Percentiles rank a stretch among this genome's conserved stretches.
Evolutionary conservation across 495 filamentous ascomycete genomes (phyloP).

Genomic region (Penicillium bovifimosum): DNA sequence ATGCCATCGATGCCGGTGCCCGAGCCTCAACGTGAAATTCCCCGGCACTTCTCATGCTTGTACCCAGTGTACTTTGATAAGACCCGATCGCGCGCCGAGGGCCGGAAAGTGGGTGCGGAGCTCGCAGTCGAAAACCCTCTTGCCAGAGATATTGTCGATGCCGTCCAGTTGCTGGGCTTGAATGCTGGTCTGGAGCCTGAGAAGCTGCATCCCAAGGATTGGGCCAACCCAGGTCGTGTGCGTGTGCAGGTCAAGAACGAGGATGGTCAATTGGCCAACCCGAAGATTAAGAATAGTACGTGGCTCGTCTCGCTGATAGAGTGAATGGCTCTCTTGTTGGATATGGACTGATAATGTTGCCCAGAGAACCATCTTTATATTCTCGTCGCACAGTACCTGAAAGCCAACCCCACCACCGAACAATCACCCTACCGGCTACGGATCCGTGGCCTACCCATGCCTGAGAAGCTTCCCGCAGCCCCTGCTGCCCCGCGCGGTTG

Average conservation of each 20-base stretch:
- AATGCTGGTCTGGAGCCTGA: conserved; percentile 80
- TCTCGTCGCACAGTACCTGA: conserved; percentile 67
- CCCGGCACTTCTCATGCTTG: conserved; percentile 76
- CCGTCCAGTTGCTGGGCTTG: conserved; percentile 66
- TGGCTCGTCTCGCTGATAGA: conserved; percentile 3
- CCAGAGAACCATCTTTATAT: conserved; percentile 79
- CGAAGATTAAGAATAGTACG: conserved; percentile 71
- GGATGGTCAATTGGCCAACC: conserved; percentile 40
- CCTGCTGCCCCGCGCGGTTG: conserved; percentile 83
- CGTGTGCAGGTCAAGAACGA: conserved; percentile 65
- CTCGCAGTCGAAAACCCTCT: conserved; percentile 81
- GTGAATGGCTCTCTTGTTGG: background rate
- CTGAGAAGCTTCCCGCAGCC: conserved; percentile 57
- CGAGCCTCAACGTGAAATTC: conserved; percentile 48
- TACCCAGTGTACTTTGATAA: conserved; percentile 95
- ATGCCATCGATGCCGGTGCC: conserved; percentile 25
- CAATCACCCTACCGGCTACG: conserved; percentile 60
- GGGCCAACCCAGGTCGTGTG: conserved; percentile 92
- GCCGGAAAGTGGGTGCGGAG: conserved; percentile 65
- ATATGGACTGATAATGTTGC: background rate
- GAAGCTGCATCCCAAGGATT: conserved; percentile 92
- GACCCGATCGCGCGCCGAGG: conserved; percentile 64
- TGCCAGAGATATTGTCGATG: conserved; percentile 82
- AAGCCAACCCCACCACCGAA: conserved; percentile 67
- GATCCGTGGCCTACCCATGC: conserved; percentile 61